These are phyloP conservation scores for Pezicula carpinea DNA, from an alignment of 2,329 filamentous ascomycete species.

Conservation along the genomic window DNA sequence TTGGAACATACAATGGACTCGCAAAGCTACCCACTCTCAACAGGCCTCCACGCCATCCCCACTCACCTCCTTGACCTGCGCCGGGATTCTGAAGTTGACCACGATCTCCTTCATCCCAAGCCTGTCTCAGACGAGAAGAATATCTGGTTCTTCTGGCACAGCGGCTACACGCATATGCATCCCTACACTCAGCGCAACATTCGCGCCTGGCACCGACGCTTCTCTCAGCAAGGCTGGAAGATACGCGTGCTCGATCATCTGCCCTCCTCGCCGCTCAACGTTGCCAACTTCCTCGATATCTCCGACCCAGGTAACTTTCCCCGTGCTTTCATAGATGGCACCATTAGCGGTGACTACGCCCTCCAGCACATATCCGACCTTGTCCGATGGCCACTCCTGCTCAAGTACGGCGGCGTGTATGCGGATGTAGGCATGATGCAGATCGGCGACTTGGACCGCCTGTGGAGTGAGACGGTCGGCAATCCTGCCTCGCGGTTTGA, in stretches of 20 bases:
- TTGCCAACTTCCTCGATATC: constrained; percentile 44
- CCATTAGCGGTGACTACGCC: constrained; percentile 43
- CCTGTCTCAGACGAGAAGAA: constrained; percentile 43
- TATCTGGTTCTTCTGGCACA: constrained; percentile 56
- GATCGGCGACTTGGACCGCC: constrained; percentile 49
- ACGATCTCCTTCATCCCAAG: constrained; percentile 34
- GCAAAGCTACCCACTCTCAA: constrained; percentile 29
- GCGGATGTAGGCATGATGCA: constrained; percentile 52
- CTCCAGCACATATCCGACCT: constrained; percentile 54
- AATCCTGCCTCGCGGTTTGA: constrained; percentile 42
- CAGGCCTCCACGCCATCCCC: constrained; percentile 38
- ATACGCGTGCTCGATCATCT: constrained; percentile 46
- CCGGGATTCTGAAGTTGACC: constrained; percentile 41
- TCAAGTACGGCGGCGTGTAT: constrained; percentile 53
- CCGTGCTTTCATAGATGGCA: constrained; percentile 43
- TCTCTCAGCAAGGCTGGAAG: constrained; percentile 45
- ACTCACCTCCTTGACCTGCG: constrained; percentile 38
- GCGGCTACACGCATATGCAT: constrained; percentile 43
- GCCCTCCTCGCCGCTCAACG: constrained; percentile 40
- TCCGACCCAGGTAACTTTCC: constrained; percentile 41
- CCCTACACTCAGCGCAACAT: constrained; percentile 48
- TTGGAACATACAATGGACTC: constrained; percentile 17
- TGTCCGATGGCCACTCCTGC: constrained; percentile 51
- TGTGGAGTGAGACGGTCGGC: constrained; percentile 47
- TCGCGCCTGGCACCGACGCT: constrained; percentile 48